phyloP scores from a whole-genome alignment of 768 basidiomycete species.

The Mycena albidolilacea region DNA sequence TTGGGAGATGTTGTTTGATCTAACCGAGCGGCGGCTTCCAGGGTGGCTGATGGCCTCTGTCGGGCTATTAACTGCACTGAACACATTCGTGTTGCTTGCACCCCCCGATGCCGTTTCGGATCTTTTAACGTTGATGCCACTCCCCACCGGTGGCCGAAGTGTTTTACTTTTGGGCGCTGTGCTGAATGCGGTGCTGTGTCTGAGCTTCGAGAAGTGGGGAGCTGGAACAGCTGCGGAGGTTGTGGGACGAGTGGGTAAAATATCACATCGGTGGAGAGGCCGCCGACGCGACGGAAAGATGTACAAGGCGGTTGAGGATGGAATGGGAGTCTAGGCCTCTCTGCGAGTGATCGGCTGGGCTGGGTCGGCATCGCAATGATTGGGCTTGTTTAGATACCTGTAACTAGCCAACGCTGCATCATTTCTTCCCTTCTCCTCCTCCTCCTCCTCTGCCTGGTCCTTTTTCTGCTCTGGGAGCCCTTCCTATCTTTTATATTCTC shows the following conservation, averaged over 20 bases:
- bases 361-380: slow-evolving; percentile 36
- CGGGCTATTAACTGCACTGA: slow-evolving; percentile 77
- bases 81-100: slow-evolving; percentile 80
- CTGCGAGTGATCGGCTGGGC: neutral
- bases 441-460: slow-evolving; percentile 45
- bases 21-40: slow-evolving; percentile 48
- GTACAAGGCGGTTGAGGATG: slow-evolving; percentile 90
- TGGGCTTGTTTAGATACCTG: slow-evolving; percentile 21
- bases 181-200: slow-evolving; percentile 79
- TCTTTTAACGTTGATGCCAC: slow-evolving; percentile 82
- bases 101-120: slow-evolving; percentile 73
- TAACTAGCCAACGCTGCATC: neutral
- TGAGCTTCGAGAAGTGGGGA: slow-evolving; percentile 86
- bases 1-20: neutral
- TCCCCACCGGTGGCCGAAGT: slow-evolving; percentile 78
- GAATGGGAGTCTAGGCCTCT: slow-evolving; percentile 57
- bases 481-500: slow-evolving; percentile 61
- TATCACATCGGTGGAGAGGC: slow-evolving; percentile 87
- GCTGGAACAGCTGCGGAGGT: slow-evolving; percentile 69
- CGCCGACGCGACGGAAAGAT: slow-evolving; percentile 71
- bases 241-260: slow-evolving; percentile 74
- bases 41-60: slow-evolving; percentile 89
- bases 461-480: slow-evolving; percentile 59
- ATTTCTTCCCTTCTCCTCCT: slow-evolving; percentile 28
- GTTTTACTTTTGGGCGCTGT: slow-evolving; percentile 78